Percentiles rank a stretch among this genome's conserved stretches.
Evolutionary conservation across 345 rosid species (phyloP).

Genomic region (Laguncularia racemosa): DNA sequence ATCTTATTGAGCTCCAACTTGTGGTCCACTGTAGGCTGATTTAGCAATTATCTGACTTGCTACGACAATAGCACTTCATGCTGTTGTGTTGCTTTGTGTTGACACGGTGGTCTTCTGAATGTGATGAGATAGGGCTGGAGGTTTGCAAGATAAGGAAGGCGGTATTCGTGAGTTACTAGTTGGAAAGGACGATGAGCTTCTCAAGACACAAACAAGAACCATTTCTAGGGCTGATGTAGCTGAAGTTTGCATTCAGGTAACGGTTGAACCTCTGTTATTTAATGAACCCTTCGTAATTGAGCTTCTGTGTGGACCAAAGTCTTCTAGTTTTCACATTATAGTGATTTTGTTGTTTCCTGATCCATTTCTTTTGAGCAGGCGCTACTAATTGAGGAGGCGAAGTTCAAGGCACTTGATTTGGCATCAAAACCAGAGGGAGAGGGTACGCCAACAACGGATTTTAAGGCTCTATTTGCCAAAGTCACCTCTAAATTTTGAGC

Average conservation of each 20-base stretch:
- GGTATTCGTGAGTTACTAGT: conserved; percentile 74
- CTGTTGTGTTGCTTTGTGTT: too few relatives aligned
- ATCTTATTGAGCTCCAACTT: neutral
- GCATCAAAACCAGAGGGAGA: conserved; percentile 85
- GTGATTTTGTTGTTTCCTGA: too few relatives aligned
- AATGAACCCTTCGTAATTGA: too few relatives aligned
- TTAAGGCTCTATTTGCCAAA: conserved; percentile 70
- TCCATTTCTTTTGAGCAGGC: conserved; percentile 43
- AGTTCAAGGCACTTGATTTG: conserved; percentile 80
- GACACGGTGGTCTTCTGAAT: too few relatives aligned
- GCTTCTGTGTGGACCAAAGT: too few relatives aligned
- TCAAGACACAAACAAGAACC: conserved; percentile 68
- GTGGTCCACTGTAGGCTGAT: too few relatives aligned
- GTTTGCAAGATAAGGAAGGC: conserved; percentile 90
- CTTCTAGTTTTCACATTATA: too few relatives aligned
- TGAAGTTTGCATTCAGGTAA: conserved; percentile 79
- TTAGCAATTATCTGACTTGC: too few relatives aligned
- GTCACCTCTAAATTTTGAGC: conserved; percentile 55
- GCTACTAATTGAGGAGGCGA: conserved; percentile 62
- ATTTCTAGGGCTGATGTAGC: conserved; percentile 85
- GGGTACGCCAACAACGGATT: conserved; percentile 83
- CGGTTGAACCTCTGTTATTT: too few relatives aligned
- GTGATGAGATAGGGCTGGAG: conserved; percentile 62
- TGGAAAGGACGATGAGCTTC: conserved; percentile 91
- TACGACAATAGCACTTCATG: too few relatives aligned